A percentile compares a stretch with the other conserved stretches of the same genome.
These are phyloP conservation scores for Theobroma grandiflorum DNA, from an alignment of 441 rosid species.

Conservation along the genomic window DNA sequence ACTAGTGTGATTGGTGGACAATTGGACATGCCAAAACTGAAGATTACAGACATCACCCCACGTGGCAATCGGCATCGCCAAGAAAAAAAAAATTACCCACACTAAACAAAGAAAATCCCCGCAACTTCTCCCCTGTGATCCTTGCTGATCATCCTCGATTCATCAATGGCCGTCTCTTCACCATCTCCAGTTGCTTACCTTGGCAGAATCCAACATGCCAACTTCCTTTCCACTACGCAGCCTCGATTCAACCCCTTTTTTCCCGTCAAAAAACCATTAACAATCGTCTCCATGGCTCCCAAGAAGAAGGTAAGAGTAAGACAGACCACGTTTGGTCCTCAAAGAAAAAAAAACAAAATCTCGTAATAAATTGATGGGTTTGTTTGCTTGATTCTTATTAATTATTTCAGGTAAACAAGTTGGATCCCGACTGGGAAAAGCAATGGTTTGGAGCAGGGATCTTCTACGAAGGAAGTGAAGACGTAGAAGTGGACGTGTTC, in stretches of 20 bases:
- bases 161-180: slow-evolving; percentile 67
- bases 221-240: slow-evolving; percentile 39
- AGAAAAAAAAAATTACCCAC: slow-evolving; percentile 26
- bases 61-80: slow-evolving; percentile 52
- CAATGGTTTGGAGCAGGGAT: slow-evolving; percentile 94
- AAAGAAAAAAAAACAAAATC: not conserved
- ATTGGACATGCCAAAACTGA: not conserved
- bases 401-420: slow-evolving; percentile 70
- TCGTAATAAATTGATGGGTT: not conserved
- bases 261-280: slow-evolving; percentile 43
- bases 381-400: not conserved
- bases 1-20: slow-evolving; percentile 45
- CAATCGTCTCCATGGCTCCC: slow-evolving; percentile 83
- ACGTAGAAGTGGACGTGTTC: slow-evolving; percentile 84
- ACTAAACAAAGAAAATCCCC: slow-evolving; percentile 24
- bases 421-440: slow-evolving; percentile 73
- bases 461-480: slow-evolving; percentile 86
- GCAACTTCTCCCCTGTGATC: slow-evolving; percentile 15
- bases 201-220: slow-evolving; percentile 29
- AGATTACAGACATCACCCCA: slow-evolving; percentile 29
- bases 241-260: slow-evolving; percentile 34
- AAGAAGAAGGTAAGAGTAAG: slow-evolving; percentile 58
- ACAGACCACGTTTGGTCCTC: not conserved
- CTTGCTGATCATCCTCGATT: not conserved
- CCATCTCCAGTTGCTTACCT: slow-evolving; percentile 53